A percentile compares a stretch with the other conserved stretches of the same genome.
phyloP scores from a whole-genome alignment of 768 basidiomycete species.

The Tylopilus cervinicoccineus region DNA sequence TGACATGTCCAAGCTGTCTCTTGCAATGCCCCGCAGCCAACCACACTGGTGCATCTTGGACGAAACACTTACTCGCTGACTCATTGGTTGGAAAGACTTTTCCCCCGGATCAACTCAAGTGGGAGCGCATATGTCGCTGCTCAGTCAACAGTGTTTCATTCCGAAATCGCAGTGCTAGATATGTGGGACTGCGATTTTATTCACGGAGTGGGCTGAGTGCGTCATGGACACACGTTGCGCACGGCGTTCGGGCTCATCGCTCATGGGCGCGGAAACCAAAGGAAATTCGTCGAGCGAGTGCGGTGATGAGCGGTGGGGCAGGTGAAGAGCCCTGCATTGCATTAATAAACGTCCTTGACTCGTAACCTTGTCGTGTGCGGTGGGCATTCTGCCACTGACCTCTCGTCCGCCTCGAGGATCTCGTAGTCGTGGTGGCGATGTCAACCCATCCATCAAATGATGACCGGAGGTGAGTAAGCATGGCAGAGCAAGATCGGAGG shows the following conservation, averaged over 20 bases:
- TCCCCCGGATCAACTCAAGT: slow-evolving; percentile 15
- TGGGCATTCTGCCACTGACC: slow-evolving; percentile 19
- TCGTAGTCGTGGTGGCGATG: slow-evolving; percentile 46
- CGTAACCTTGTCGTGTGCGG: slow-evolving; percentile 14
- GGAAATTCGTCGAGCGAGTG: slow-evolving; percentile 61
- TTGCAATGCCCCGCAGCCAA: slow-evolving; percentile 49
- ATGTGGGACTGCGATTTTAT: slow-evolving; percentile 57
- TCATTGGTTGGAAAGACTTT: background rate
- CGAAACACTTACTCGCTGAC: too few relatives aligned
- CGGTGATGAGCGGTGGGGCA: slow-evolving; percentile 38
- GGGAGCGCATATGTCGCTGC: slow-evolving; percentile 73
- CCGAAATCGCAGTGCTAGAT: slow-evolving; percentile 74
- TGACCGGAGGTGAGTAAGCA: slow-evolving; percentile 61
- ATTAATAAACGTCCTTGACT: background rate
- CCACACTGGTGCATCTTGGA: too few relatives aligned
- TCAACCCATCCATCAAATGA: slow-evolving; percentile 59
- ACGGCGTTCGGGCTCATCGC: slow-evolving; percentile 72
- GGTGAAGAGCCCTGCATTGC: slow-evolving; percentile 4
- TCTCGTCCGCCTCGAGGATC: slow-evolving; percentile 20
- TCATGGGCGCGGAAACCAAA: slow-evolving; percentile 49
- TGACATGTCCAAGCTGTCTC: slow-evolving; percentile 51
- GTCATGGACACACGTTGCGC: background rate
- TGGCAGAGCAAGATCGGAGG: background rate
- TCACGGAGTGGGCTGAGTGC: slow-evolving; percentile 1
- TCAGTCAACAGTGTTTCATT: slow-evolving; percentile 76